These are phyloP conservation scores for Calonectria pteridis DNA, from an alignment of 2,329 filamentous ascomycete genomes.

Conservation along the genomic window DNA sequence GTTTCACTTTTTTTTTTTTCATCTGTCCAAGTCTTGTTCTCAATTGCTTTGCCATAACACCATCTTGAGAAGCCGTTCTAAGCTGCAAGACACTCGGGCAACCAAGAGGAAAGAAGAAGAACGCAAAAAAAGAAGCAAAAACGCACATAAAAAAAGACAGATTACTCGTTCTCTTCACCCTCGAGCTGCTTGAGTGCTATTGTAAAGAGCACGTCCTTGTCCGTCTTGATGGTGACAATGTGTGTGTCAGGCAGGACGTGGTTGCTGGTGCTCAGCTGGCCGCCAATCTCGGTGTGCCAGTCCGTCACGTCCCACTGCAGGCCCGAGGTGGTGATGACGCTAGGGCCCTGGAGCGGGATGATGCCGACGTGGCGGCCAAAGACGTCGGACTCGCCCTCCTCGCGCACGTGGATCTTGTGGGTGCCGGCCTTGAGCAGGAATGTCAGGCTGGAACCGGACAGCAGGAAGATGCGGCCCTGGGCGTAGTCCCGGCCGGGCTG, in stretches of 20 bases:
- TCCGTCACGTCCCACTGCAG: conserved; percentile 91
- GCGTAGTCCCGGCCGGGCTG: conserved; percentile 63
- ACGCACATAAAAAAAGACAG: background rate
- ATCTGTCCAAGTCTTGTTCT: conserved; percentile 28
- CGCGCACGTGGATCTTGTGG: conserved; percentile 76
- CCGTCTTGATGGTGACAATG: conserved; percentile 73
- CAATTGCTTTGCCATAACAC: conserved; percentile 28
- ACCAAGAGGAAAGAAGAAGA: background rate
- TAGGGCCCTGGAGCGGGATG: conserved; percentile 83
- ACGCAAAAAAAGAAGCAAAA: background rate
- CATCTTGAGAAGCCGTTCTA: background rate
- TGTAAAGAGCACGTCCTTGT: conserved; percentile 78
- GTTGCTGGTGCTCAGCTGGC: conserved; percentile 83
- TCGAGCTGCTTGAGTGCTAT: conserved; percentile 68
- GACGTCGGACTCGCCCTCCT: conserved; percentile 58
- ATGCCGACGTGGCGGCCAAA: conserved; percentile 89
- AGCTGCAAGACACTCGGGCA: background rate
- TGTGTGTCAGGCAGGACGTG: conserved; percentile 72
- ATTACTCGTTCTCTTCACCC: conserved; percentile 46
- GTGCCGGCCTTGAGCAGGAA: conserved; percentile 80
- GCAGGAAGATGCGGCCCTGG: conserved; percentile 76
- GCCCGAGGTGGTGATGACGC: conserved; percentile 82
- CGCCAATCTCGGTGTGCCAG: conserved; percentile 84
- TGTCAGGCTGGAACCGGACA: conserved; percentile 84
- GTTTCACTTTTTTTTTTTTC: conserved; percentile 34